Percentiles rank a stretch among this genome's conserved stretches.
These are phyloP conservation scores for Drechslera avenae DNA, from an alignment of 2,329 filamentous ascomycete genomes.

Conservation along the genomic window DNA sequence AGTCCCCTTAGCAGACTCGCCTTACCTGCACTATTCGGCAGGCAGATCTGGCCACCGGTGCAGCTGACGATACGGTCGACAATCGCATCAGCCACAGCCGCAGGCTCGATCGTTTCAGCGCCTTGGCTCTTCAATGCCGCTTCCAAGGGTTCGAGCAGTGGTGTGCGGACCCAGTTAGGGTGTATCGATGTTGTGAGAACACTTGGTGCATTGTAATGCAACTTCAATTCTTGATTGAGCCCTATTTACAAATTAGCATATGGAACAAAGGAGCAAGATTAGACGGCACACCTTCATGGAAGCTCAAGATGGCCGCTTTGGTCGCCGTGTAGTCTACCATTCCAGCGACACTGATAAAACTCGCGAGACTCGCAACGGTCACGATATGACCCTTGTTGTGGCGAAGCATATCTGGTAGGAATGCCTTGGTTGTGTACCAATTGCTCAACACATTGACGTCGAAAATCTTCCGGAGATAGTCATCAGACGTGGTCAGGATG, in stretches of 20 bases:
- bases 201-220: constrained; percentile 47
- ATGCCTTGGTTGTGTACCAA: constrained; percentile 42
- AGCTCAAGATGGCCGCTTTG: constrained; percentile 59
- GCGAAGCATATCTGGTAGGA: constrained; percentile 45
- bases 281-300: constrained; percentile 59
- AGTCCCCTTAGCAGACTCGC: constrained; percentile 49
- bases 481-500: constrained; percentile 40
- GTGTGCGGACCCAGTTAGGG: constrained; percentile 51
- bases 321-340: constrained; percentile 60
- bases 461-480: constrained; percentile 42
- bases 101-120: constrained; percentile 44
- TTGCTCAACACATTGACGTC: constrained; percentile 47
- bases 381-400: constrained; percentile 59
- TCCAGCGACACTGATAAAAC: constrained; percentile 54
- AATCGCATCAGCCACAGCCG: constrained; percentile 49
- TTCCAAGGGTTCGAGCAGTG: constrained; percentile 45
- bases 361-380: constrained; percentile 60
- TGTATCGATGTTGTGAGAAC: constrained; percentile 53
- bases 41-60: constrained; percentile 49
- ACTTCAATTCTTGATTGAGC: constrained; percentile 49
- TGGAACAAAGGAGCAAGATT: constrained; percentile 45
- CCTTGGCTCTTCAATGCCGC: constrained; percentile 40
- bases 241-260: constrained; percentile 4
- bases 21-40: constrained; percentile 35
- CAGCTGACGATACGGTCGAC: constrained; percentile 49